These are phyloP conservation scores for Penicillium sp. DNA, from an alignment of 2,329 filamentous ascomycete genomes.

Conservation along the genomic window DNA sequence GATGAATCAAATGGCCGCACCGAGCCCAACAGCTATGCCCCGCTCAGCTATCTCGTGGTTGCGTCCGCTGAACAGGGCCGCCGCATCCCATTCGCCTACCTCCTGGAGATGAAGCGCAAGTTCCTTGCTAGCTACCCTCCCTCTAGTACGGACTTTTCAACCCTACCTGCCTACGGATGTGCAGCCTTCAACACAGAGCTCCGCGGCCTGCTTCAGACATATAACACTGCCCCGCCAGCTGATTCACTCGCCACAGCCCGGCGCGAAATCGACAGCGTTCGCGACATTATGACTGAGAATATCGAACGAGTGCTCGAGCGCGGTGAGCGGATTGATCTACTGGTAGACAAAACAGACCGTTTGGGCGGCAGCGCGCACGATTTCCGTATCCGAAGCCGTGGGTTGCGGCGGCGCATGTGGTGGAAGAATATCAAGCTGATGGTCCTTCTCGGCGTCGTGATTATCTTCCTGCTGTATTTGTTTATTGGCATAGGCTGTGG, in stretches of 20 bases:
- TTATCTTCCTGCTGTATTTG: conserved; percentile 67
- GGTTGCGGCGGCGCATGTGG: conserved; percentile 93
- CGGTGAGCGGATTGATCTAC: conserved; percentile 85
- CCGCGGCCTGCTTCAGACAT: conserved; percentile 75
- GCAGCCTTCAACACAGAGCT: conserved; percentile 81
- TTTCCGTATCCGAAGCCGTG: conserved; percentile 82
- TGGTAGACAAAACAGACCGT: conserved; percentile 95
- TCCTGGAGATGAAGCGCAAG: conserved; percentile 83
- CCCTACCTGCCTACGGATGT: conserved; percentile 84
- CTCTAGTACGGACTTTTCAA: conserved; percentile 66
- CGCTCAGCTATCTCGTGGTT: conserved; percentile 88
- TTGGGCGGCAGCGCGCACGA: conserved; percentile 84
- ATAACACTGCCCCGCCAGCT: conserved; percentile 72
- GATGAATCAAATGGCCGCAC: conserved; percentile 29
- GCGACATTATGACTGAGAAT: conserved; percentile 92
- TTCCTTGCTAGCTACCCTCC: conserved; percentile 73
- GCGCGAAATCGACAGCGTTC: conserved; percentile 86
- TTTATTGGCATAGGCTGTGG: conserved; percentile 72
- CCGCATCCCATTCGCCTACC: conserved; percentile 87
- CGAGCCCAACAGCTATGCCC: conserved; percentile 63
- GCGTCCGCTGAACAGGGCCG: conserved; percentile 77
- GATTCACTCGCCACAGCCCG: conserved; percentile 83
- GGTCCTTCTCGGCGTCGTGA: conserved; percentile 70
- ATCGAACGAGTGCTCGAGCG: conserved; percentile 86
- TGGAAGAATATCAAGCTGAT: conserved; percentile 99